These are phyloP conservation scores for Clavaria fumosa DNA, from an alignment of 768 basidiomycete species.

Conservation along the genomic window DNA sequence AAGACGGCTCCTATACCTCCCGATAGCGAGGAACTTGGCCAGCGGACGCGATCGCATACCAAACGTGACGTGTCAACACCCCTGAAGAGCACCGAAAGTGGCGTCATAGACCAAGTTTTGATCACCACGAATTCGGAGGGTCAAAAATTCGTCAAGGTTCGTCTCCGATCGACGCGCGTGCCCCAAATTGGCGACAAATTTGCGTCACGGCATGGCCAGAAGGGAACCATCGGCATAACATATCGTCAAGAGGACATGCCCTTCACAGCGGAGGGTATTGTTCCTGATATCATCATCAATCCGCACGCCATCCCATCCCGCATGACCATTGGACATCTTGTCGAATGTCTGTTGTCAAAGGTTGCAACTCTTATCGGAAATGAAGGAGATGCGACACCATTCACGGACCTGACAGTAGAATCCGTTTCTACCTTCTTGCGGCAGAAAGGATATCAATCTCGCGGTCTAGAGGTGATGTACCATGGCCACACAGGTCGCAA, in stretches of 20 bases:
- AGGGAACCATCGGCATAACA: slow-evolving; percentile 98
- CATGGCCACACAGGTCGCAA: slow-evolving; percentile 98
- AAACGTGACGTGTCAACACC: slow-evolving; percentile 95
- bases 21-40: slow-evolving; percentile 94
- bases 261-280: slow-evolving; percentile 92
- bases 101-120: slow-evolving; percentile 94
- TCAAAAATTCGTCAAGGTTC: slow-evolving; percentile 96
- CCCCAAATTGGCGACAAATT: slow-evolving; percentile 99
- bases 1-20: slow-evolving; percentile 96
- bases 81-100: slow-evolving; percentile 93
- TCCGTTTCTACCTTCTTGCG: slow-evolving; percentile 87
- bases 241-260: slow-evolving; percentile 99
- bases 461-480: slow-evolving; percentile 96
- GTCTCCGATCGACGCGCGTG: slow-evolving; percentile 87
- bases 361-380: slow-evolving; percentile 92
- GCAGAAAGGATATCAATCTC: slow-evolving; percentile 87
- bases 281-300: slow-evolving; percentile 95
- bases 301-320: slow-evolving; percentile 99
- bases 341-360: slow-evolving; percentile 94
- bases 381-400: slow-evolving; percentile 97
- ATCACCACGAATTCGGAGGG: slow-evolving; percentile 94
- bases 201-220: slow-evolving; percentile 97
- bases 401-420: slow-evolving; percentile 96
- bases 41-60: slow-evolving; percentile 84
- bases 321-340: slow-evolving; percentile 99